Evolutionary conservation across 2,329 filamentous ascomycete species (phyloP), one percentile per base, ranked within the genome.

Genomic region (Phaeosphaeriaceae sp.): DNA sequence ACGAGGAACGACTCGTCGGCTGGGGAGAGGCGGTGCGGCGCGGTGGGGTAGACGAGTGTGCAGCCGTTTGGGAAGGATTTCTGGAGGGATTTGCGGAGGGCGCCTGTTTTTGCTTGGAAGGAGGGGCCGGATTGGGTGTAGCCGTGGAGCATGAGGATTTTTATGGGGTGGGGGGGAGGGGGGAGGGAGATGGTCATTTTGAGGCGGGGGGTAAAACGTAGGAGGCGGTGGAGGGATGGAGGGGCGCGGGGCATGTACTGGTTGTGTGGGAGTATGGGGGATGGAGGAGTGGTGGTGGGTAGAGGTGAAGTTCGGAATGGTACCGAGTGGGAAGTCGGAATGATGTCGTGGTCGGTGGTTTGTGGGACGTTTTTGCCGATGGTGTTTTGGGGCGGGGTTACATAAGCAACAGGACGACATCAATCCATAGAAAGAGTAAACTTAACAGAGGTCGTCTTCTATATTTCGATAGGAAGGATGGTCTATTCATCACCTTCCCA

Each of bases 101-200:
- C 90, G 72, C 91, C 89, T 37, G 90, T 95, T 78, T 97, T 97
- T 72, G 87, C 84, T 70, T 85, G 87, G 83, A 97, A 97, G 56
- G 92, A 79, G 3, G 87, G 75, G 3, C 92, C 92, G 21, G 90
- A 95, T 79, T 97, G 93, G 6, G 93, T 96, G 82, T 87, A 97
- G 74, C 93, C 89, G 63, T 81, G 79, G 11, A 81, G 74, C 77
- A 79, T 79, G 50, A 81, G 71, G 52, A 81, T 71, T 42, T 76
- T 76, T 51, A 81, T 70, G 28, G 71, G 69, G 12, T 61, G 64
- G 11, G 59, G 56, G 13, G 71, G 70, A 1, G 66, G 59, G 9
- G 67, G 63, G 11, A 61, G 53, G 45, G 62, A 50, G 36, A 21
- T 32, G 21, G 66, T 51, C 69, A 73, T 74, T 46, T 48, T 69